Evolutionary conservation across 208 protist genomes (phyloP).

Genomic region (Trypanosomatidae sp.): DNA sequence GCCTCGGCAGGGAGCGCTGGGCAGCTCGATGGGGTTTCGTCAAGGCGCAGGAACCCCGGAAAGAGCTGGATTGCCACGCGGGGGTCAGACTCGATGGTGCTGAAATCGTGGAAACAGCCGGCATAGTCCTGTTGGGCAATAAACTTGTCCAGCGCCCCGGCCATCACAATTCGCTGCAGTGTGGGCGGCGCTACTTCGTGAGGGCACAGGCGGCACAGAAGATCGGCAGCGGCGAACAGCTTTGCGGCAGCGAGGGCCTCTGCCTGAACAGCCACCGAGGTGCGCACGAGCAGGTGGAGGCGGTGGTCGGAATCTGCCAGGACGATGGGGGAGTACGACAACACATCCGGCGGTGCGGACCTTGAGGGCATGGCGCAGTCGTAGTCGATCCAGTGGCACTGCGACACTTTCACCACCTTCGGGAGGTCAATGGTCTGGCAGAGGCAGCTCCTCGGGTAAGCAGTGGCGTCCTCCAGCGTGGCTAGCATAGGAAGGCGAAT

Average conservation of each 20-base stretch:
- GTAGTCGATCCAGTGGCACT: conserved; percentile 50
- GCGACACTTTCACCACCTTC: conserved; percentile 22
- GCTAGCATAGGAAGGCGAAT: conserved; percentile 62
- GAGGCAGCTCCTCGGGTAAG: conserved; percentile 1
- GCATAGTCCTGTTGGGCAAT: conserved; percentile 25
- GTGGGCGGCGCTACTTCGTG: conserved; percentile 39
- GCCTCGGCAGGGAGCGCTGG: not conserved
- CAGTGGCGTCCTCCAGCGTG: conserved; percentile 12
- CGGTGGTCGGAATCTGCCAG: conserved; percentile 28
- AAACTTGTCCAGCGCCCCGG: conserved; percentile 52
- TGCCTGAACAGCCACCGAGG: conserved; percentile 29
- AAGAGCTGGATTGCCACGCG: conserved; percentile 55
- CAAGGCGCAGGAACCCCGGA: conserved; percentile 12
- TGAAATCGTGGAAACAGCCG: conserved; percentile 45
- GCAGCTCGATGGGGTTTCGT: not conserved
- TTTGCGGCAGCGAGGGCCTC: conserved; percentile 25
- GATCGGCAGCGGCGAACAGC: conserved; percentile 37
- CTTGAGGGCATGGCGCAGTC: conserved; percentile 39
- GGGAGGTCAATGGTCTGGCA: conserved; percentile 25
- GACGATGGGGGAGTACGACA: conserved; percentile 39
- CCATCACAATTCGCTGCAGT: conserved; percentile 27
- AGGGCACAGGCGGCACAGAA: conserved; percentile 63
- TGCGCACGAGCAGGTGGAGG: conserved; percentile 39
- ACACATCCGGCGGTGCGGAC: conserved; percentile 9
- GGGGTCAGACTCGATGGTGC: conserved; percentile 41